Conservation (phyloP, 2,329 filamentous ascomycete species). For the Leptographium radiaticola region DNA sequence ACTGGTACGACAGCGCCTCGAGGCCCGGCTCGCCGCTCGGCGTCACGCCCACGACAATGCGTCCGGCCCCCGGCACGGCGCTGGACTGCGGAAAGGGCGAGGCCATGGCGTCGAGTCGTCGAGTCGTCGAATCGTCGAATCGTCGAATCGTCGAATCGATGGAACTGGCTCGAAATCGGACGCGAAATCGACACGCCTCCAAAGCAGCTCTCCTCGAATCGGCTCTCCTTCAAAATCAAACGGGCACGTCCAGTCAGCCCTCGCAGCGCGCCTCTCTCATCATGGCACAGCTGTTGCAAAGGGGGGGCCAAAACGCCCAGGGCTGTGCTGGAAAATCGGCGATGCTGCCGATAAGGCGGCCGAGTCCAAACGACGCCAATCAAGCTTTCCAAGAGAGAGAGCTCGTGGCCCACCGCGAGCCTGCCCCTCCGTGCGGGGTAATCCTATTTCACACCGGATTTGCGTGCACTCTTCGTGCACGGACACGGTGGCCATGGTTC, state of each 20-base stretch:
- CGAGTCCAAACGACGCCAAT: slow-evolving; percentile 9
- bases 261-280: background rate
- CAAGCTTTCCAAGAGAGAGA: background rate
- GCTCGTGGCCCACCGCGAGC: background rate
- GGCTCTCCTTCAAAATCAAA: too few relatives aligned
- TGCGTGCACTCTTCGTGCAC: background rate
- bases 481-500: background rate
- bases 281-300: too few relatives aligned
- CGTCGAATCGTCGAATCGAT: too few relatives aligned
- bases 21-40: slow-evolving; percentile 61
- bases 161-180: too few relatives aligned
- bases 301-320: too few relatives aligned
- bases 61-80: slow-evolving; percentile 64
- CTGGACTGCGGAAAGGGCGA: slow-evolving; percentile 69
- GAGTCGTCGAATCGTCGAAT: too few relatives aligned
- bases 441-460: background rate
- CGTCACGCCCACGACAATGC: slow-evolving; percentile 58
- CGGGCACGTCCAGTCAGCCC: background rate
- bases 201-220: too few relatives aligned
- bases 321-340: background rate
- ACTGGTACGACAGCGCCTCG: slow-evolving; percentile 71
- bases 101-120: slow-evolving; percentile 22
- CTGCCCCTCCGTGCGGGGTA: background rate
- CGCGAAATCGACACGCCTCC: too few relatives aligned
- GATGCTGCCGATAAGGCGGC: background rate